Percentiles rank a stretch among this genome's conserved stretches.
These are phyloP conservation scores for Mollisiaceae sp. DNA, from an alignment of 2,329 filamentous ascomycete species.

Conservation along the genomic window DNA sequence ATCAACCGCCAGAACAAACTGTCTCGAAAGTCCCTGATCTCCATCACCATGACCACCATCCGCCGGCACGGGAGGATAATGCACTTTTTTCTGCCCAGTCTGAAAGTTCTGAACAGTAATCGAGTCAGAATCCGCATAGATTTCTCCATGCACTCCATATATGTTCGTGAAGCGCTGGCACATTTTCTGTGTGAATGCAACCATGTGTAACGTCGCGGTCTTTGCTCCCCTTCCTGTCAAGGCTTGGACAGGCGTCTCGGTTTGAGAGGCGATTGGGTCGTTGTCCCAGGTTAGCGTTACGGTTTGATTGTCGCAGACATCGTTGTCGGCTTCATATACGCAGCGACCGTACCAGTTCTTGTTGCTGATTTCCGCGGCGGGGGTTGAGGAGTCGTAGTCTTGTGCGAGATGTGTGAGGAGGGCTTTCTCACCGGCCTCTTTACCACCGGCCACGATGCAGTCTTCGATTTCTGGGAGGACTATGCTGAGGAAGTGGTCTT, in stretches of 20 bases:
- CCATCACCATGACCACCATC: conserved; percentile 74
- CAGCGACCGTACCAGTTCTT: conserved; percentile 89
- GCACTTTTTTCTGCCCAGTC: conserved; percentile 54
- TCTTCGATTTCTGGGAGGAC: conserved; percentile 93
- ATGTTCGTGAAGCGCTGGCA: conserved; percentile 84
- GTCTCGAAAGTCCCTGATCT: conserved; percentile 76
- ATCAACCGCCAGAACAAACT: conserved; percentile 83
- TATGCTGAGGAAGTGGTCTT: conserved; percentile 70
- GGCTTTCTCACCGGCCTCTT: conserved; percentile 54
- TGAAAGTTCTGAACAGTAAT: conserved; percentile 78
- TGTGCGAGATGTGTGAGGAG: conserved; percentile 46
- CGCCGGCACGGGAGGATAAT: conserved; percentile 61
- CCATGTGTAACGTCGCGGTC: conserved; percentile 91
- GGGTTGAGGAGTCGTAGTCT: conserved; percentile 58
- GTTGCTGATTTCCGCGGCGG: conserved; percentile 51
- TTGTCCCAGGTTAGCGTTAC: conserved; percentile 90
- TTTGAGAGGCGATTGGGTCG: conserved; percentile 51
- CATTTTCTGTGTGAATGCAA: conserved; percentile 83
- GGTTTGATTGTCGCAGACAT: conserved; percentile 89
- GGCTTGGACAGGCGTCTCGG: conserved; percentile 23
- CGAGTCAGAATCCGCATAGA: conserved; percentile 78
- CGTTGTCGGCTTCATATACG: conserved; percentile 90
- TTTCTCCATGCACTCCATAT: conserved; percentile 85
- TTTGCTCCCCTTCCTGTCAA: conserved; percentile 65
- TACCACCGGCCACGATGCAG: conserved; percentile 53